Base-by-base conservation (phyloP, 305 asterid genomes). In the Plantago rigida region DNA sequence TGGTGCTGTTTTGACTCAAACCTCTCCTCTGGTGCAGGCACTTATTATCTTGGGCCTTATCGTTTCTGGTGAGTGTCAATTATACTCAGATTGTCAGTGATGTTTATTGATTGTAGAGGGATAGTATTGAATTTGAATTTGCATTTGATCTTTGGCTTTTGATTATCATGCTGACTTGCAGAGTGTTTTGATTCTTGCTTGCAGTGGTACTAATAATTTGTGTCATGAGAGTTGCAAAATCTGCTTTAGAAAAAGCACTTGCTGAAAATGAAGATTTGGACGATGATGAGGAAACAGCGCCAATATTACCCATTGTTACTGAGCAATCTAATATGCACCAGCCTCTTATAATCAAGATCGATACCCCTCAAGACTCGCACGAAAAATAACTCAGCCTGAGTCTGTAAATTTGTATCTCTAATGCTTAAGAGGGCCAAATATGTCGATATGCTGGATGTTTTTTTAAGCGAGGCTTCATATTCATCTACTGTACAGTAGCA, bases 241-340 rank as follows among this genome's bases (percentile, higher is more conserved):
- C 87, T 10, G 94, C 99, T 59, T 68, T 92, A 53, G 96, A 86
- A 2, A 92, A 83, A 65, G 96, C 96, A 1, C 81, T 92, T 79
- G 95, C 94, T 15, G 96, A 88, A 75, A 88, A 78, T 14, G 89
- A 80, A 69, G 91, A 83, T 44, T 41, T 67, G 26, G 85, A 80
- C 3, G 73, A 54, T 4, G 84, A 77, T 60, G 49, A 60, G 13
- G 58, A 48, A 56, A 68, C 44, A 8, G 1, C 79, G 22, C 68
- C 74, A 9, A 71, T 67, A 14, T 63, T 81, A 66, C 83, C 88
- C 13, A 45, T 76, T 19, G 68, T 50, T 29, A 62, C 72, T 11
- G 70, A 74, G 44, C 44, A 36, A 31, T 47, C 84, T 55, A 63
- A 68, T 65, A 83, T 85, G 64, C 72, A 78, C 46, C 80, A 85